Base-by-base conservation (phyloP, 2,329 filamentous ascomycete genomes). In the Diaporthe destruens region DNA sequence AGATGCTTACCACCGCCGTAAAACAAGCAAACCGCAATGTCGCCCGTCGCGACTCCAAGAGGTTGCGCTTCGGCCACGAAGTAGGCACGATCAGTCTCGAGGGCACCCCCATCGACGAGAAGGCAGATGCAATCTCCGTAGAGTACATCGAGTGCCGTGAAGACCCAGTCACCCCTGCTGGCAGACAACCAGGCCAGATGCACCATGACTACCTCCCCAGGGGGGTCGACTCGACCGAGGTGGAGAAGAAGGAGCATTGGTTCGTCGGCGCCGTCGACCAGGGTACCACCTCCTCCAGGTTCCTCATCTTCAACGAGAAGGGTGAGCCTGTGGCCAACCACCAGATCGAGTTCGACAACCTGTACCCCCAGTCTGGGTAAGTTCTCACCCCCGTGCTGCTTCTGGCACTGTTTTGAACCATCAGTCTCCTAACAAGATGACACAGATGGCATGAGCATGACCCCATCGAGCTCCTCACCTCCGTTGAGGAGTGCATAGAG, bases 251-350 rank as follows among this genome's bases (percentile, higher is more conserved):
- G 51, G 75, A 84, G 71, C 82, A 89, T 72, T 86, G 78, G 83
- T 97, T 94, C 79, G 92, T 97, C 74, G 95, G 94, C 74, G 94
- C 93, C 77, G 95, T 98, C 80, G 95, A 98, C 80, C 94, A 97
- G 79, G 95, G 95, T 72, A 98, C 95, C 16, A 98, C 95, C 42
- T 96, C 93, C 73, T 94, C 94, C 44, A 89, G 95, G 49, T 98
- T 98, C 83, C 89, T 98, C 77, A 95, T 98, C 80, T 98, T 98
- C 84, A 91, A 97, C 82, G 90, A 90, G 75, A 84, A 89, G 54
- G 94, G 95, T 71, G 90, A 93, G 73, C 93, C 93, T 5, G 89
- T 96, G 56, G 94, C 93, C 49, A 92, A 91, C 77, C 94, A 97
- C 80, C 95, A 97, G 83, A 91, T 95, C 76, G 94, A 97, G 81